Evolutionary conservation across 2,329 filamentous ascomycete species (phyloP), one percentile per base, ranked within the genome.

Genomic region (Elsinoe perseae): DNA sequence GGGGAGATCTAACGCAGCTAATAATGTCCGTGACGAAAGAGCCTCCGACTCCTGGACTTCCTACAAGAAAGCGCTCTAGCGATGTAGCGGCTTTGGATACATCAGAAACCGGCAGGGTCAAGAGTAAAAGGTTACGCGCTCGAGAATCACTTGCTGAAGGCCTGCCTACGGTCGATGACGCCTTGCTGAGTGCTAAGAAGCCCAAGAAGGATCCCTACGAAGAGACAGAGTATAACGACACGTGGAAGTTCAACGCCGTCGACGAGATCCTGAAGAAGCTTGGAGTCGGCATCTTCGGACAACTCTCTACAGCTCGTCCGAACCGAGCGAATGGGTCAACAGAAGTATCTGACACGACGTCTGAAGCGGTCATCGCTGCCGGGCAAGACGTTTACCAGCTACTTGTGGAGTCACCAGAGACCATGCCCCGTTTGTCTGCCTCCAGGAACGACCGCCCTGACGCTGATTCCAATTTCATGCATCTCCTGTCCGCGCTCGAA

Each of bases 111-210:
- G 75, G 77, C 18, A 75, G 82, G 48, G 70, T 73, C 10, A 81
- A 81, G 63, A 84, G 81, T 65, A 81, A 82, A 63, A 76, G 82
- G 32, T 77, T 82, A 16, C 77, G 81, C 54, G 80, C 80, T 27
- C 75, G 82, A 59, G 81, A 83, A 60, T 79, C 79, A 7, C 72
- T 77, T 50, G 73, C 72, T 5, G 59, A 60, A 36, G 56, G 57
- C n/a, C 30, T 57, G 7, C 28, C 56, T 32, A 79, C 44, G 4
- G 23, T 32, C 5, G 50, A 58, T 14, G 48, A 55, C 10, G 34
- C 14, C 8, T 18, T 36, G n/a, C 16, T 34, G 14, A 57, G 57
- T 38, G 48, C 23, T 6, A 55, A 48, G 20, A 58, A 59, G 56
- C 4, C 40, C n/a, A 56, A 48, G 28, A 44, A 46, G 25, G 53